Base-by-base conservation (phyloP, 345 rosid species). In the Populus deltoides region DNA sequence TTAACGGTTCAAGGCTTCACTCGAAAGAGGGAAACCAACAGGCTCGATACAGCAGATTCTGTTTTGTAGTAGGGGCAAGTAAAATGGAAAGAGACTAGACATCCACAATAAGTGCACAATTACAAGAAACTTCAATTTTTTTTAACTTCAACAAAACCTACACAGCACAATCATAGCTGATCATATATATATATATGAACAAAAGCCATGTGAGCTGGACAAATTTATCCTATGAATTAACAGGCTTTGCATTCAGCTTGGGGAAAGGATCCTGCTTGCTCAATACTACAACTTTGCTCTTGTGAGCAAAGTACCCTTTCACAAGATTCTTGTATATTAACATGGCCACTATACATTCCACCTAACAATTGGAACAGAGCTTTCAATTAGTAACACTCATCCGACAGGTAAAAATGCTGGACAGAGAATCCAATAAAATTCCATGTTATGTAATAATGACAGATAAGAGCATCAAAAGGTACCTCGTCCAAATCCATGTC, bases 261-360 rank as follows among this genome's bases (percentile, higher is more conserved):
- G 98, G 97, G 82, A 96, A 96, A 75, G 98, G 97, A 81, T 92
- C 97, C 82, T 96, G 98, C 88, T 96, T 92, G 90, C 99, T 96
- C 87, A 96, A 82, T 35, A 92, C 99, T 43, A 92, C 93, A 71
- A 96, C 97, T 83, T 93, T 92, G 84, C 97, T 96, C 84, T 96
- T 96, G 89, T 93, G 97, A 5, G 98, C 97, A 55, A 92, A 93
- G 85, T 92, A 93, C 6, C 99, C 97, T 78, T 92, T 96, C 77
- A 90, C 82, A 10, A 92, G 94, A 84, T 93, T 93, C 85, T 92
- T 96, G 93, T 91, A 81, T 77, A 96, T 93, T 76, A 92, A 75
- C 31, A 92, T 93, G 77, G 97, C 89, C 88, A 93, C 92, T 75
- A 92, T 91, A 74, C 99, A 93, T 83, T 96, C 99, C 86, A 90